These are phyloP conservation scores for Colletotrichum cordylinicola DNA, from an alignment of 2,329 filamentous ascomycete species.

Conservation along the genomic window DNA sequence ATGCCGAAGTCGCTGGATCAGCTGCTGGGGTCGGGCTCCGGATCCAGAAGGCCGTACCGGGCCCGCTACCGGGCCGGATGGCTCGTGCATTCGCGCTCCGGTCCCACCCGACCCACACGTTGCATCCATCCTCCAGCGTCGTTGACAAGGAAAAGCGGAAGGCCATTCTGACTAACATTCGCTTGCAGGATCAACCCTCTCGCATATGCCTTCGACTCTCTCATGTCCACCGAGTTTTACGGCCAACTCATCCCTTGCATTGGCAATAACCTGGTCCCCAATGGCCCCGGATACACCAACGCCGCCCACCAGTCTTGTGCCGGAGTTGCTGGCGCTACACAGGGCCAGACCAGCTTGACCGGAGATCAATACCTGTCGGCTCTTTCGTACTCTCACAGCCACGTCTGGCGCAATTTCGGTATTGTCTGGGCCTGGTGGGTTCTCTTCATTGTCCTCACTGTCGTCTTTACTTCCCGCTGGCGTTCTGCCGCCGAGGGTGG, in stretches of 20 bases:
- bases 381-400: conserved; percentile 56
- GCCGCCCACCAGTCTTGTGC: conserved; percentile 55
- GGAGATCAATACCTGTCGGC: conserved; percentile 65
- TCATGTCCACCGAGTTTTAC: conserved; percentile 76
- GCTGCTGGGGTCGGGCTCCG: too few species aligned
- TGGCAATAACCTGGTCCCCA: conserved; percentile 55
- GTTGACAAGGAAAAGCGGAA: too few species aligned
- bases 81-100: too few species aligned
- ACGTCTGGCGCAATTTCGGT: conserved; percentile 67
- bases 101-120: too few species aligned
- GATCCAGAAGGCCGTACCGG: too few species aligned
- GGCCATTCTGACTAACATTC: too few species aligned
- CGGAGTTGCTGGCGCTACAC: conserved; percentile 60
- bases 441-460: conserved; percentile 63
- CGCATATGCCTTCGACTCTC: conserved; percentile 71
- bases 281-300: conserved; percentile 52
- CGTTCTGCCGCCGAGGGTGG: conserved; percentile 56
- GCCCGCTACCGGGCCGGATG: too few species aligned
- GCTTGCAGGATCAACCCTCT: conserved; percentile 36
- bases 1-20: too few species aligned
- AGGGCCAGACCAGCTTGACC: conserved; percentile 52
- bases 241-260: conserved; percentile 57
- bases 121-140: too few species aligned
- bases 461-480: conserved; percentile 64
- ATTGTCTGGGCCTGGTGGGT: conserved; percentile 69